Evolutionary conservation across 73 alveolate genomes (phyloP).

Genomic region (Symbiodinium pilosum): DNA sequence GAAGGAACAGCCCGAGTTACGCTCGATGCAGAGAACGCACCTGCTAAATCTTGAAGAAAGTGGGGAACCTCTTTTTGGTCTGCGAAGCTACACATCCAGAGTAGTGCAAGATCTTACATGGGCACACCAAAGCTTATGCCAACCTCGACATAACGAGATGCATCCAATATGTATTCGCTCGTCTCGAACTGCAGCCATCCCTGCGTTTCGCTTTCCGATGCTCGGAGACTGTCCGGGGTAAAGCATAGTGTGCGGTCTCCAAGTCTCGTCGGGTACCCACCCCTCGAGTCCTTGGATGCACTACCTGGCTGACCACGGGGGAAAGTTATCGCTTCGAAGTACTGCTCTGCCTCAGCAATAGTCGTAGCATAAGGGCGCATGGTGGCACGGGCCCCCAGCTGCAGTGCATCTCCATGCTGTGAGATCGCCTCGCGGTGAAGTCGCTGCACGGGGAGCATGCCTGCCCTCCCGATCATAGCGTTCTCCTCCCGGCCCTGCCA

Average conservation of each 20-base stretch:
- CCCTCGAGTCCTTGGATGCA: not conserved
- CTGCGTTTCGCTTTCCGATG: conserved; percentile 9
- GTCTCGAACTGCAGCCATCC: conserved; percentile 15
- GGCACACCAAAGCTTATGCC: too few relatives aligned
- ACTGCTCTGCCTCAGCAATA: not conserved
- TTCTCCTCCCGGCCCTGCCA: conserved; percentile 16
- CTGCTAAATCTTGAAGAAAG: too few relatives aligned
- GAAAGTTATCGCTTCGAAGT: not conserved
- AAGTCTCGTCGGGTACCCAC: not conserved
- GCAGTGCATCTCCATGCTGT: not conserved
- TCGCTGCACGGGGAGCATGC: conserved; percentile 16
- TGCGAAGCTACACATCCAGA: too few relatives aligned
- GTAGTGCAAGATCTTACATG: too few relatives aligned
- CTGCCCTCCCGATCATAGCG: not conserved
- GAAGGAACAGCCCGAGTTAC: too few relatives aligned
- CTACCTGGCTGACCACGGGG: not conserved
- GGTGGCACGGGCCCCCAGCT: conserved; percentile 10
- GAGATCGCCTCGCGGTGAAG: not conserved
- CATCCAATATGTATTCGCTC: not conserved
- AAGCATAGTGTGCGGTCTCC: not conserved
- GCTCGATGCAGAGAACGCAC: too few relatives aligned
- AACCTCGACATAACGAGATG: not conserved
- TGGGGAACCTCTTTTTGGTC: too few relatives aligned
- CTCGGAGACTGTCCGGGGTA: conserved; percentile 4
- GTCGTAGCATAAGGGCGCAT: not conserved